Conservation (phyloP, 2,329 filamentous ascomycete genomes). For the Aspergillus ochraceus region DNA sequence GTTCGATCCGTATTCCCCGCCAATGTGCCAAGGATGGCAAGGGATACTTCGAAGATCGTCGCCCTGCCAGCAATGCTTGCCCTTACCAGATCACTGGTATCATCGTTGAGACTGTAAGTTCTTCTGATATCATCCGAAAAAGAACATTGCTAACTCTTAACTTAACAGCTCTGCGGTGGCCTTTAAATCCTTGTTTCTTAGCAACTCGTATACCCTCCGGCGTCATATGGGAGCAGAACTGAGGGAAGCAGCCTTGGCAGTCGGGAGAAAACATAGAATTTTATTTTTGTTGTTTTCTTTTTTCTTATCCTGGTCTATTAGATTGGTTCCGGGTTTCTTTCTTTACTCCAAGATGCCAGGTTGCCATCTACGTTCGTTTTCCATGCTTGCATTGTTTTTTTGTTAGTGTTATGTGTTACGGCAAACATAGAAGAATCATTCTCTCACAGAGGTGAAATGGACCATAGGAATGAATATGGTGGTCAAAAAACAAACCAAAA, state of each 20-base stretch:
- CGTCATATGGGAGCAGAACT: constrained; percentile 38
- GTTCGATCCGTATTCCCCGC: constrained; percentile 88
- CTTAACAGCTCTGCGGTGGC: constrained; percentile 40
- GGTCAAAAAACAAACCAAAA: background rate
- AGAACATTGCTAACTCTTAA: constrained; percentile 11
- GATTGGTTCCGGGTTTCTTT: constrained; percentile 19
- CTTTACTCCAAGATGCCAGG: constrained; percentile 20
- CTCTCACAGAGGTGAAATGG: constrained; percentile 17
- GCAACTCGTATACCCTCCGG: constrained; percentile 42
- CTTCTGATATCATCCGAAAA: background rate
- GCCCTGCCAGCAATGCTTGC: constrained; percentile 81
- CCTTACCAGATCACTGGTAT: constrained; percentile 83
- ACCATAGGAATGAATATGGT: constrained; percentile 13
- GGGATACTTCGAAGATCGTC: constrained; percentile 89
- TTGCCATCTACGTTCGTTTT: constrained; percentile 22
- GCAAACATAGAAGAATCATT: constrained; percentile 24
- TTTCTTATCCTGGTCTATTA: constrained; percentile 5
- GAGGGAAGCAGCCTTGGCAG: constrained; percentile 36
- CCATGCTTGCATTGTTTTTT: constrained; percentile 22
- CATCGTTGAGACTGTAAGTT: constrained; percentile 67
- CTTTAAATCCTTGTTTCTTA: constrained; percentile 39
- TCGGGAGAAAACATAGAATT: constrained; percentile 33
- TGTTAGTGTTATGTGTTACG: constrained; percentile 31
- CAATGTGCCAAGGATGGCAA: constrained; percentile 82
- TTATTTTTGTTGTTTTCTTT: constrained; percentile 21